These are phyloP conservation scores for Cladosporium sphaerospermum DNA, from an alignment of 2,329 filamentous ascomycete species.

Conservation along the genomic window DNA sequence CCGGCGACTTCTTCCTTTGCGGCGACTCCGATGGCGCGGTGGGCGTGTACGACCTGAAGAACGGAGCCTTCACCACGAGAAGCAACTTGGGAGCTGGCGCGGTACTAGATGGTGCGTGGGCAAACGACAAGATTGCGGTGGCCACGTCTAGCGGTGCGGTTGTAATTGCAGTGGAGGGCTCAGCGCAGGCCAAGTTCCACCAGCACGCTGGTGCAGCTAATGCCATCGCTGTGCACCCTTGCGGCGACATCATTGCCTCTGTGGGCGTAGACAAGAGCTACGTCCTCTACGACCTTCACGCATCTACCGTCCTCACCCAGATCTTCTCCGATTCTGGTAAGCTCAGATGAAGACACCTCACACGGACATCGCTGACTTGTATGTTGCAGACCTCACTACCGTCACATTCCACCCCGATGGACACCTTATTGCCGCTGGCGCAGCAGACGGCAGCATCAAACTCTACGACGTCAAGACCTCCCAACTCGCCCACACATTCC, in stretches of 20 bases:
- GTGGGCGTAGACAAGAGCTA: conserved; percentile 90
- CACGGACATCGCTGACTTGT: not conserved
- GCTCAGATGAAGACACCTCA: not conserved
- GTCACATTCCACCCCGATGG: conserved; percentile 93
- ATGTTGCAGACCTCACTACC: conserved; percentile 58
- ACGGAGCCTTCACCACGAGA: conserved; percentile 67
- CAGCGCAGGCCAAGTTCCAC: conserved; percentile 62
- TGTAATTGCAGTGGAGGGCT: conserved; percentile 70
- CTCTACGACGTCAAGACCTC: conserved; percentile 83
- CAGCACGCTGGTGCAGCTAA: conserved; percentile 79
- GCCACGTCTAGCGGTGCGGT: conserved; percentile 70
- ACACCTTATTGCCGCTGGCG: conserved; percentile 83
- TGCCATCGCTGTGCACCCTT: conserved; percentile 73
- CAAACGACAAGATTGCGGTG: conserved; percentile 62
- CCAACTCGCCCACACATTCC: conserved; percentile 67
- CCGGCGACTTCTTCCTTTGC: conserved; percentile 62
- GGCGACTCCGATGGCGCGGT: conserved; percentile 69
- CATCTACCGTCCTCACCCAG: conserved; percentile 64
- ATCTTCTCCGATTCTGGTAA: conserved; percentile 73
- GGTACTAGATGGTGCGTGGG: conserved; percentile 62
- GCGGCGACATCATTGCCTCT: conserved; percentile 75
- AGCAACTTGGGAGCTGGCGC: conserved; percentile 58
- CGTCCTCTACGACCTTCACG: conserved; percentile 74
- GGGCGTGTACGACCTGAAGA: conserved; percentile 71
- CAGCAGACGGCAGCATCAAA: conserved; percentile 72